Percentiles rank a stretch among this genome's conserved stretches.
These are phyloP conservation scores for Boletus smithii DNA, from an alignment of 1,284 basidiomycete genomes.

Conservation along the genomic window DNA sequence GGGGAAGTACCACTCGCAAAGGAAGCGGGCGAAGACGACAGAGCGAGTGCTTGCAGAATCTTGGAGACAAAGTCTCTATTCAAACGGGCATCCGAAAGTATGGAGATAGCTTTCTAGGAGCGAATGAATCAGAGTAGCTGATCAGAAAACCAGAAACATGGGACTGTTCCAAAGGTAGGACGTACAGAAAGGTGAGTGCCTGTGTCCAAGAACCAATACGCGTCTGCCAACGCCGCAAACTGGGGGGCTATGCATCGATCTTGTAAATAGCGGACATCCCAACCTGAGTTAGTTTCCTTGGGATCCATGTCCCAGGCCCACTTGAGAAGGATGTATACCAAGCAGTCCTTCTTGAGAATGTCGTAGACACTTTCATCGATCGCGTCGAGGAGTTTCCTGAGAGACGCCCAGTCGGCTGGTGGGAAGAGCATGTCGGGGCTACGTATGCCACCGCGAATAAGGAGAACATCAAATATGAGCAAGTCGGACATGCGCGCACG, in stretches of 20 bases:
- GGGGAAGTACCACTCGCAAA: constrained; percentile 15
- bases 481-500: constrained; percentile 58
- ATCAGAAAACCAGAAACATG: not conserved
- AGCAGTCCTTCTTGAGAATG: constrained; percentile 69
- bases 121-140: not conserved
- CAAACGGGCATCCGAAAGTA: constrained; percentile 69
- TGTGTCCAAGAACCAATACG: constrained; percentile 76
- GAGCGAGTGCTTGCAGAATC: constrained; percentile 62
- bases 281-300: constrained; percentile 40
- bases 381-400: constrained; percentile 54
- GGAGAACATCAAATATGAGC: constrained; percentile 71
- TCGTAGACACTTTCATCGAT: constrained; percentile 66
- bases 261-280: constrained; percentile 44
- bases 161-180: constrained; percentile 15
- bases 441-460: constrained; percentile 59
- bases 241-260: constrained; percentile 66
- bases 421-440: constrained; percentile 62
- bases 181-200: constrained; percentile 60
- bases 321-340: constrained; percentile 74
- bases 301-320: constrained; percentile 70
- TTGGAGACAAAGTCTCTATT: constrained; percentile 73
- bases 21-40: constrained; percentile 46
- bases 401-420: constrained; percentile 50
- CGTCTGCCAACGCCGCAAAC: constrained; percentile 67
- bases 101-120: constrained; percentile 58